Evolutionary conservation across 371 early-diverging fungal genomes (phyloP).

Genomic region (Rhizopus delemar): DNA sequence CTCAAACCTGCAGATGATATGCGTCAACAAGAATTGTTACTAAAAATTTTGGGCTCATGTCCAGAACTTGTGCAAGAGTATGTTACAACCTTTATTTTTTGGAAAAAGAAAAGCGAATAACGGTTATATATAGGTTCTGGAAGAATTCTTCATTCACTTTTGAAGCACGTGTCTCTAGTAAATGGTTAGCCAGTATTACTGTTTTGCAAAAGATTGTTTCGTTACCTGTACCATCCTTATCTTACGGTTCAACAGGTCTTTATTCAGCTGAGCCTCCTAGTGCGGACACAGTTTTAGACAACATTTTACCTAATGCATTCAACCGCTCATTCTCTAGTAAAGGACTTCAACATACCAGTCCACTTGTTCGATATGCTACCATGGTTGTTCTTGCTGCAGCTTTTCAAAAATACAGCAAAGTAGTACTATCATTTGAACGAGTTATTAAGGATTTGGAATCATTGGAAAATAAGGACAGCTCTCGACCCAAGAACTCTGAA

Average conservation of each 20-base stretch:
- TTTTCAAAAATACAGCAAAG: slow-evolving; percentile 66
- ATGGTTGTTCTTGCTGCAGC: slow-evolving; percentile 58
- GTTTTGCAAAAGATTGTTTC: slow-evolving; percentile 68
- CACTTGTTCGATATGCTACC: slow-evolving; percentile 68
- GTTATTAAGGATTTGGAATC: slow-evolving; percentile 34
- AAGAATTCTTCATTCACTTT: slow-evolving; percentile 56
- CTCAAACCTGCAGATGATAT: slow-evolving; percentile 71
- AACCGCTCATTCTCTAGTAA: slow-evolving; percentile 60
- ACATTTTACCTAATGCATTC: slow-evolving; percentile 68
- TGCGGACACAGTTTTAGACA: slow-evolving; percentile 59
- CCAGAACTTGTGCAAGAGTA: slow-evolving; percentile 82
- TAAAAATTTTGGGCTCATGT: slow-evolving; percentile 66
- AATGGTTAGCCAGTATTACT: slow-evolving; percentile 79
- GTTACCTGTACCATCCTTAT: slow-evolving; percentile 70
- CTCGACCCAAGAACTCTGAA: slow-evolving; percentile 16
- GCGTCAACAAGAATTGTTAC: slow-evolving; percentile 67
- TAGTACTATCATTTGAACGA: slow-evolving; percentile 33
- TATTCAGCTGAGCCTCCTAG: slow-evolving; percentile 65
- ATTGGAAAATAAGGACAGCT: slow-evolving; percentile 6
- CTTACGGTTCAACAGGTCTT: slow-evolving; percentile 46
- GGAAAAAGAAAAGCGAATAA: not conserved
- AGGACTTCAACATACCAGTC: slow-evolving; percentile 70
- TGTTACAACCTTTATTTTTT: slow-evolving; percentile 10
- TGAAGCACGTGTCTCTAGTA: slow-evolving; percentile 77
- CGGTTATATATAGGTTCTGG: slow-evolving; percentile 59